Conservation (phyloP, 2,329 filamentous ascomycete genomes). For the Trichoderma sp. region DNA sequence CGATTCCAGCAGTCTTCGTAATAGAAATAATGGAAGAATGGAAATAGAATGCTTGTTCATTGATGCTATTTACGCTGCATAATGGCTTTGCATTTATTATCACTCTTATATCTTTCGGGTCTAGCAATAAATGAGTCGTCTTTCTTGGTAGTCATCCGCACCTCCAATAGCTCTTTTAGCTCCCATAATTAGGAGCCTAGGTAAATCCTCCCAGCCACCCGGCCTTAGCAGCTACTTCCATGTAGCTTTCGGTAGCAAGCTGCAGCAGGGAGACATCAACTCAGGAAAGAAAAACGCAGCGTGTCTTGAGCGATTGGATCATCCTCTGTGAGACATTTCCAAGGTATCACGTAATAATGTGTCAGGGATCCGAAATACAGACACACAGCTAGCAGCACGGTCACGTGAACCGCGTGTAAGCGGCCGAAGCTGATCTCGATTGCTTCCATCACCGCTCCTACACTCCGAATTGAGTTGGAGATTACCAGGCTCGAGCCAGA, state of each 20-base stretch:
- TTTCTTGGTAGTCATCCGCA: constrained; percentile 1
- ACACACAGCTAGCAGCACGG: not conserved
- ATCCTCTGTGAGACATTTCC: not conserved
- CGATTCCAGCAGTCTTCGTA: not conserved
- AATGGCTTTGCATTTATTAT: not conserved
- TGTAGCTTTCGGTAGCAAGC: too few relatives aligned
- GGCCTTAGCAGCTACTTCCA: not conserved
- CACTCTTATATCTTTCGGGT: not conserved
- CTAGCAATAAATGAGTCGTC: not conserved
- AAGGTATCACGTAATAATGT: not conserved
- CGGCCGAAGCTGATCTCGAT: not conserved
- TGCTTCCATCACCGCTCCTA: constrained; percentile 14
- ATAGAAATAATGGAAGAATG: not conserved
- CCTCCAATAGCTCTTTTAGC: not conserved
- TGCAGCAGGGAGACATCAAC: not conserved
- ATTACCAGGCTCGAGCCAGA: not conserved
- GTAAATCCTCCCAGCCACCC: too few relatives aligned
- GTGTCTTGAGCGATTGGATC: not conserved
- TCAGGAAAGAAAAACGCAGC: not conserved
- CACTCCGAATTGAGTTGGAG: not conserved
- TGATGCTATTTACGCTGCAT: not conserved
- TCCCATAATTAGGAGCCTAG: not conserved
- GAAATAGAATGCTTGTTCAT: not conserved
- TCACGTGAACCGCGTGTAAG: constrained; percentile 15
- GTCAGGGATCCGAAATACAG: not conserved